Base-by-base conservation (phyloP, 2,329 filamentous ascomycete species). In the Aspergillus novofumigatus region DNA sequence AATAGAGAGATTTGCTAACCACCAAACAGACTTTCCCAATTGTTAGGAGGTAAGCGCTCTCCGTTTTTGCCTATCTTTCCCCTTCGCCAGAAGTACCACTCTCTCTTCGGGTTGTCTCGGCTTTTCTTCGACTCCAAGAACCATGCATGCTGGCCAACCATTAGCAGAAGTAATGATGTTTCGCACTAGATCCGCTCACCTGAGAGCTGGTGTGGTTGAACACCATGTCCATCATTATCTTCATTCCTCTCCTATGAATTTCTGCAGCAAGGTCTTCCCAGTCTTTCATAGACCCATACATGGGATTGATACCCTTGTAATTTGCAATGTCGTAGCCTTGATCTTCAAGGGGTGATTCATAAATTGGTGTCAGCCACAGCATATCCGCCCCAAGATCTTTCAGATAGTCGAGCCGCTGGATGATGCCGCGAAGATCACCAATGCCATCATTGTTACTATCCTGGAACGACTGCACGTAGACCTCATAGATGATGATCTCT, bases 41-140 rank as follows among this genome's bases (percentile, higher is more conserved):
- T 91, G 62, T 88, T 91, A 0, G 88, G 88, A 0, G 87, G 84
- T 55, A 85, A 77, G 2, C 84, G 80, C 21, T 78, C 78, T 4
- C 86, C 87, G 21, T 83, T 74, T 3, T 62, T 64, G 2, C 74
- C 75, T 56, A 80, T 77, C 50, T 71, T 77, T 1, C 78, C 74
- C 1, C 78, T 75, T 2, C 76, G 72, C 82, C 82, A 84, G 64
- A 83, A 78, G 62, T 83, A 84, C 81, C 81, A 84, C 55, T 83
- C 78, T 32, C 80, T 71, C 58, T 82, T 83, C 0, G 75, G 68
- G n/a, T 75, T 80, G n/a, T 71, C 67, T 61, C 72, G 80, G 1
- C 79, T 81, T 1, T 74, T 77, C 3, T 78, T 72, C 1, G 81
- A 84, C 60, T 86, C 81, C 58, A 75, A 69, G 66, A 86, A 87